Evolutionary conservation across 2,329 filamentous ascomycete genomes (phyloP).

Genomic region (Aspergillus tamarii): DNA sequence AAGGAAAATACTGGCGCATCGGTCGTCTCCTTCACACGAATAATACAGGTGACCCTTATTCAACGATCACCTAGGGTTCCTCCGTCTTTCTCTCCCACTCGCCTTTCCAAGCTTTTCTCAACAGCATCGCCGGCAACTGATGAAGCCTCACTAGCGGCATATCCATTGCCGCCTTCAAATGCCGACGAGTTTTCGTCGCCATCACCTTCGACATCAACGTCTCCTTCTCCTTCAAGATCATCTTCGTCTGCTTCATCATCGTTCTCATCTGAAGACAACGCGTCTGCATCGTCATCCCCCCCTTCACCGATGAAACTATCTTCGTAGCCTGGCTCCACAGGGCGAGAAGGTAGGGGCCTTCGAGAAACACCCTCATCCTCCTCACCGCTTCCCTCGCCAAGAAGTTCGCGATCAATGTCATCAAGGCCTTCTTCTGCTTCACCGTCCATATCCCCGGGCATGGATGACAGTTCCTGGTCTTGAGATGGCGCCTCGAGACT

Average conservation of each 20-base stretch:
- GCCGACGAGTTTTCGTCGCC: constrained; percentile 37
- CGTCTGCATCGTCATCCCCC: constrained; percentile 31
- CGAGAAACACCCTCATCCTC: constrained; percentile 32
- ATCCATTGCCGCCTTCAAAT: constrained; percentile 36
- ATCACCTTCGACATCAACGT: constrained; percentile 24
- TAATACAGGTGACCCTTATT: background rate
- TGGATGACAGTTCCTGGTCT: constrained; percentile 27
- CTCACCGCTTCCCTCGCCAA: constrained; percentile 41
- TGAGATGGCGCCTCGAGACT: constrained; percentile 29
- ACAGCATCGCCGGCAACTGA: constrained; percentile 27
- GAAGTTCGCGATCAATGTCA: constrained; percentile 42
- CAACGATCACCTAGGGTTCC: constrained; percentile 33
- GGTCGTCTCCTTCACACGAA: background rate
- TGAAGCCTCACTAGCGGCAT: constrained; percentile 37
- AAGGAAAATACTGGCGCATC: background rate
- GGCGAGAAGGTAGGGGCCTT: constrained; percentile 21
- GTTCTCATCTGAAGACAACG: constrained; percentile 34
- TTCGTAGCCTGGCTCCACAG: constrained; percentile 28
- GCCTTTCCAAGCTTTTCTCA: constrained; percentile 15
- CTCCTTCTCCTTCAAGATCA: constrained; percentile 37
- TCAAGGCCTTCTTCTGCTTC: constrained; percentile 40
- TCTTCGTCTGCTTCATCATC: constrained; percentile 38
- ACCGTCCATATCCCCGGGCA: constrained; percentile 33
- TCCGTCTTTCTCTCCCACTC: constrained; percentile 29
- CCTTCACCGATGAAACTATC: constrained; percentile 32